phyloP scores from a whole-genome alignment of 306 rosid species.

The Rosa rugosa region DNA sequence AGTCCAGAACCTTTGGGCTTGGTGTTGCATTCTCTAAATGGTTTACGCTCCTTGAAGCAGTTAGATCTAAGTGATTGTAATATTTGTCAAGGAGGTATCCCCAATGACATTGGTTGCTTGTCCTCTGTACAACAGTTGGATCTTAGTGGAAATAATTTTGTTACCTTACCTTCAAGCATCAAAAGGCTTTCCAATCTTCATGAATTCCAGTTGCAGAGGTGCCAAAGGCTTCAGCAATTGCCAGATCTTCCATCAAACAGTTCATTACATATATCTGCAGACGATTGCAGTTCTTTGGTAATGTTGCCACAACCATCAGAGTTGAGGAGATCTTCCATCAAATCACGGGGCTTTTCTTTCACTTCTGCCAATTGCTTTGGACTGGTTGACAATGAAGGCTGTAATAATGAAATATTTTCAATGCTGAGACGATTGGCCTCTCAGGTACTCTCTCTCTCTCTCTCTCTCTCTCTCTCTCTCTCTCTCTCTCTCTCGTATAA shows the following conservation, averaged over 20 bases:
- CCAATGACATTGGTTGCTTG: conserved; percentile 11
- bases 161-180: conserved; percentile 14
- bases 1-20: background rate
- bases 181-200: background rate
- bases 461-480: no score
- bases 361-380: conserved; percentile 1
- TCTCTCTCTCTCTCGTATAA: background rate
- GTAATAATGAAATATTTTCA: background rate
- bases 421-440: background rate
- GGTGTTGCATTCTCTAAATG: background rate
- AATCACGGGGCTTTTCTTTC: background rate
- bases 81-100: conserved; percentile 3
- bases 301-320: background rate
- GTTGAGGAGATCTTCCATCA: background rate
- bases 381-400: background rate
- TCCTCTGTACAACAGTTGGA: background rate
- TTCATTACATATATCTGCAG: background rate
- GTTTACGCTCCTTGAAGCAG: background rate
- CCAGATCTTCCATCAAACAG: conserved; percentile 14
- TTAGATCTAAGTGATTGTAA: background rate
- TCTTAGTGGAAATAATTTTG: conserved; percentile 13
- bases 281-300: conserved; percentile 8
- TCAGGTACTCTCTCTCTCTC: background rate
- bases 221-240: conserved; percentile 11
- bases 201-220: background rate